These are phyloP conservation scores for Spinellus fusiger DNA, from an alignment of 192 early-diverging fungal genomes.

Conservation along the genomic window DNA sequence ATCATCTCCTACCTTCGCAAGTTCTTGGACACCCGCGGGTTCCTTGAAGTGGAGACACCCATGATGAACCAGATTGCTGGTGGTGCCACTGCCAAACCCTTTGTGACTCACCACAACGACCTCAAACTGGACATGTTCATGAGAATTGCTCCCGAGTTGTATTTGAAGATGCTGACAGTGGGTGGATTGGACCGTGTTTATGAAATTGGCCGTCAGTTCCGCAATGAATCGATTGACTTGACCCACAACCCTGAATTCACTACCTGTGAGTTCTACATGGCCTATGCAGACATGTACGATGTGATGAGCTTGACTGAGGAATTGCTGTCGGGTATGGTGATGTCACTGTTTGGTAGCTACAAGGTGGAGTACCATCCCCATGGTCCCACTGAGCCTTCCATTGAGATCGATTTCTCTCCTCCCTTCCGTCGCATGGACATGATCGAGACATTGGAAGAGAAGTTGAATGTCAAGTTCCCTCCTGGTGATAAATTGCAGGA, in stretches of 20 bases:
- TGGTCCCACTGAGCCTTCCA: constrained; percentile 66
- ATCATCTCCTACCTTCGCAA: constrained; percentile 94
- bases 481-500: constrained; percentile 75
- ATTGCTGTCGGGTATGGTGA: constrained; percentile 88
- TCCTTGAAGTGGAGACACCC: constrained; percentile 99
- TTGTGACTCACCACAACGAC: constrained; percentile 99
- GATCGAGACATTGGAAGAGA: constrained; percentile 88
- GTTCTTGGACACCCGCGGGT: constrained; percentile 91
- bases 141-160: constrained; percentile 97
- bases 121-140: constrained; percentile 98
- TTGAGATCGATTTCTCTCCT: constrained; percentile 93
- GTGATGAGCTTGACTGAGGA: constrained; percentile 93
- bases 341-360: constrained; percentile 83
- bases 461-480: constrained; percentile 90
- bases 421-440: constrained; percentile 94
- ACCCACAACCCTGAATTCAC: constrained; percentile 99
- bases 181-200: constrained; percentile 98
- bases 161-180: constrained; percentile 96
- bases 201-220: constrained; percentile 98
- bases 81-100: constrained; percentile 99
- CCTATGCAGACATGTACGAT: constrained; percentile 97
- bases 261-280: constrained; percentile 99
- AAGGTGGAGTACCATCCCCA: constrained; percentile 93
- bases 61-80: constrained; percentile 99
- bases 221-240: constrained; percentile 97